Evolutionary conservation across 768 basidiomycete species (phyloP), one percentile per base, ranked within the genome.

Genomic region (Pulveroboletus sp.): DNA sequence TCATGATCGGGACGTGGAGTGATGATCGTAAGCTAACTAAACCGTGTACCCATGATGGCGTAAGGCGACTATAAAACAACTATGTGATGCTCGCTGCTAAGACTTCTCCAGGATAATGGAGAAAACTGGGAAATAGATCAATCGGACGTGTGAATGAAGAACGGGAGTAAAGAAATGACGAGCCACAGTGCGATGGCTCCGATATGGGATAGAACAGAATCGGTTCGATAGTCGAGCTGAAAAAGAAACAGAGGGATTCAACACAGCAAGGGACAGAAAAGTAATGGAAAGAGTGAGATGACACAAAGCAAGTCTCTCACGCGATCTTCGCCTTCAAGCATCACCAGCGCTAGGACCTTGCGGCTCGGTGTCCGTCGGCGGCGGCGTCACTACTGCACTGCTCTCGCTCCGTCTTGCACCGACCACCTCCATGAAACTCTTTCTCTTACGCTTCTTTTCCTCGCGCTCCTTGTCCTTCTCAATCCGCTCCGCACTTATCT

Each of bases 381-480:
- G 70, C 56, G 60, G 75, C 74, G 63, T 71, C 73, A 65, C 74
- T 7, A 27, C 35, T 11, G 44, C 40, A 39, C 43, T 35, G 10
- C 36, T 57, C 32, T 64, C 59, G 14, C 47, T 64, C 35, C 64
- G 78, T 45, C 4, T 60, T 27, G 50, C 64, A 18, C 61, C 53
- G n/a, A 64, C 63, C 7, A 67, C 61, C 68, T 78, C 82, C 50
- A 68, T 69, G 33, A 68, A 69, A 60, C 82, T 79, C 70, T 77
- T 81, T 70, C 80, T 80, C 57, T 78, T 77, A 65, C 81, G 82
- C 69, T 82, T 76, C 70, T 76, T 78, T 65, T 79, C 74, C 46
- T 76, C 79, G 63, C 82, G 82, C 57, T 70, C 69, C 61, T 74
- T 79, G 45, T 69, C 69, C 62, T 78, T 80, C 80, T 58, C 77